A percentile compares a stretch with the other conserved stretches of the same genome.
Evolutionary conservation across 257 asterid species (phyloP).

Genomic region (Plantago elongata): DNA sequence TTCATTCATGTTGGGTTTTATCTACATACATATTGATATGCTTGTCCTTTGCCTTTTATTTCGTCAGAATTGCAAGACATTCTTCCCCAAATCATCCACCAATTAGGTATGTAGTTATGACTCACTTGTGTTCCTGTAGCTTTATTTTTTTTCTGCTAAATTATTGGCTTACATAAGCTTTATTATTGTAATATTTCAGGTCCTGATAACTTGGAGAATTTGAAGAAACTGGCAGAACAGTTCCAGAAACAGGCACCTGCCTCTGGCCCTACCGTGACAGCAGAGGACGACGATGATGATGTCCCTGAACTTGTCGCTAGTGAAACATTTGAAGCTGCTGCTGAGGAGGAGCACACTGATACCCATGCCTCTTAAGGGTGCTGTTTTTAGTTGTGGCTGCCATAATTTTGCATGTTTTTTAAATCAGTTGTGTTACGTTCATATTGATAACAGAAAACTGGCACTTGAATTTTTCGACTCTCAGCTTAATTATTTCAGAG

Average conservation of each 20-base stretch:
- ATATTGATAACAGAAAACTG: slow-evolving; percentile 14
- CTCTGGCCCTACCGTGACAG: slow-evolving; percentile 26
- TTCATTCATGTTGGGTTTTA: no score
- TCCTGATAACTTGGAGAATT: slow-evolving; percentile 62
- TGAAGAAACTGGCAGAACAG: slow-evolving; percentile 71
- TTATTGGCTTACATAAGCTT: not conserved
- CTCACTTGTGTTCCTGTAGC: not conserved
- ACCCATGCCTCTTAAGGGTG: slow-evolving; percentile 25
- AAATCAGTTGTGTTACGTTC: slow-evolving; percentile 7
- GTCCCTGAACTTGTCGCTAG: slow-evolving; percentile 67
- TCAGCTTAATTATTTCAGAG: slow-evolving; percentile 19
- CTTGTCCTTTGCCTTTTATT: slow-evolving; percentile 5
- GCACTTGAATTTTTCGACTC: slow-evolving; percentile 14
- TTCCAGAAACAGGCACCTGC: slow-evolving; percentile 65
- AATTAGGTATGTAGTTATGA: slow-evolving; percentile 34
- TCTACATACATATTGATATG: not conserved
- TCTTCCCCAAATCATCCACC: slow-evolving; percentile 53
- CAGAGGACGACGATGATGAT: slow-evolving; percentile 56
- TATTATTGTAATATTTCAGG: slow-evolving; percentile 27
- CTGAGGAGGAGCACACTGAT: slow-evolving; percentile 42
- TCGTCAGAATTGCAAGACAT: slow-evolving; percentile 46
- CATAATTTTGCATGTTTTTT: slow-evolving; percentile 20
- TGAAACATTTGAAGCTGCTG: slow-evolving; percentile 67
- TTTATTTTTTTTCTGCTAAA: not conserved
- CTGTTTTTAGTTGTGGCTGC: slow-evolving; percentile 27